Percentiles rank a stretch among this genome's conserved stretches.
phyloP scores from a whole-genome alignment of 140 eudicot species.

The Flaveria floridana region DNA sequence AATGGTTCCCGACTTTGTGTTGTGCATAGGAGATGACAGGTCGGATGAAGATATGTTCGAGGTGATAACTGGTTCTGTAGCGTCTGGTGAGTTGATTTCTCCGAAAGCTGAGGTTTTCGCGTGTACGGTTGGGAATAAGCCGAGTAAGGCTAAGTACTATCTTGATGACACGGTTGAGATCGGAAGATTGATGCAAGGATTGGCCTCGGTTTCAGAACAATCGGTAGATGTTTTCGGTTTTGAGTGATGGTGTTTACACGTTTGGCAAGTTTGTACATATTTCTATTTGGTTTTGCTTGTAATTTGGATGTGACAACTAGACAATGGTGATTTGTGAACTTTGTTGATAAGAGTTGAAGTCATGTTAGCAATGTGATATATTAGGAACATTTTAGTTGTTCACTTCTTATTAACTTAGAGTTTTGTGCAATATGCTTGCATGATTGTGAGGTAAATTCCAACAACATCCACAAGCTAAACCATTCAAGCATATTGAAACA shows the following conservation, averaged over 20 bases:
- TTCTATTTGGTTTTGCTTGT: slow-evolving; percentile 16
- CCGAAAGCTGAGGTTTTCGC: slow-evolving; percentile 70
- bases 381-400: background rate
- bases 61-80: slow-evolving; percentile 58
- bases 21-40: slow-evolving; percentile 86
- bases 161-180: slow-evolving; percentile 78
- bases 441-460: no score
- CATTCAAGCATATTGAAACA: no score
- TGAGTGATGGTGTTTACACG: slow-evolving; percentile 23
- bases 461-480: no score
- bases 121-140: slow-evolving; percentile 80
- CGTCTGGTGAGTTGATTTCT: slow-evolving; percentile 53
- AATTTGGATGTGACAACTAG: background rate
- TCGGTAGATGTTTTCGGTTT: slow-evolving; percentile 31
- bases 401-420: background rate
- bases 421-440: background rate
- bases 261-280: slow-evolving; percentile 32
- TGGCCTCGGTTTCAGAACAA: slow-evolving; percentile 74
- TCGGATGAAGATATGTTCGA: slow-evolving; percentile 95
- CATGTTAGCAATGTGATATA: slow-evolving; percentile 11
- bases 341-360: slow-evolving; percentile 17
- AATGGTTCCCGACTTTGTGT: slow-evolving; percentile 62
- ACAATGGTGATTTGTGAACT: slow-evolving; percentile 1
- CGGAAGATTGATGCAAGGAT: slow-evolving; percentile 69
- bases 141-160: slow-evolving; percentile 84